Base-by-base conservation (phyloP, 345 rosid species). In the Eucalyptus cloeziana region DNA sequence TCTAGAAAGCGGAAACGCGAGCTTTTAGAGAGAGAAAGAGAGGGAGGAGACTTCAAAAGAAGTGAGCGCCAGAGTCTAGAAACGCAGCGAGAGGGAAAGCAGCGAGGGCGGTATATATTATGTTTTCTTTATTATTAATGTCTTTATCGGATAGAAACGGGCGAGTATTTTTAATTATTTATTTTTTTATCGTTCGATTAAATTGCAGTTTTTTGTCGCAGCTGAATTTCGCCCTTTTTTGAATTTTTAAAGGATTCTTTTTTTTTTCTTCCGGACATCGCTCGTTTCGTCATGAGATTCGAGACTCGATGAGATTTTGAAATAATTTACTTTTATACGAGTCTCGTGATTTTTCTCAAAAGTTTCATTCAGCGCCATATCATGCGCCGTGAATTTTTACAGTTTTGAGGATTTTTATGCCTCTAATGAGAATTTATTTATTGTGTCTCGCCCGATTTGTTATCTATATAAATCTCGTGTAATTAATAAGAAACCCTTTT, bases 61-160 rank as follows among this genome's bases (percentile, higher is more conserved):
- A 92, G 93, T 90, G 95, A 92, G 96, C 94, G 97, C 94, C 94
- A 92, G 92, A 21, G 90, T 80, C 37, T 76, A 37, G 83, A 76
- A 76, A 76, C 83, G 83, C 83, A 76, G 45, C 31, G 87, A 47
- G 90, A 33, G 54, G 87, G 10, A 44, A 85, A 79, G n/a, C 24
- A 24, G 71, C 31, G n/a, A 86, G 86, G 9, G 30, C 37, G 50
- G 43, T 33, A 87, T 87, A 50, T 86, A 86, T 79, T 21, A 76
- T 76, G 14, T 21, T 76, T 88, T 88, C 37, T 33, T 69, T 49
- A 2, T 13, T 4, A 64, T n/a, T 64, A 3, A 13, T n/a, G 17
- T 64, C 16, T 4, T 19, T 71, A 37, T 37, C 6, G 24, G 13
- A 76, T 37, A 3, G 22, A 21, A 37, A 76, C 13, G 15, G 83